A percentile compares a stretch with the other conserved stretches of the same genome.
Conservation (phyloP, 768 basidiomycete genomes). For the Austroboletus eburneus region DNA sequence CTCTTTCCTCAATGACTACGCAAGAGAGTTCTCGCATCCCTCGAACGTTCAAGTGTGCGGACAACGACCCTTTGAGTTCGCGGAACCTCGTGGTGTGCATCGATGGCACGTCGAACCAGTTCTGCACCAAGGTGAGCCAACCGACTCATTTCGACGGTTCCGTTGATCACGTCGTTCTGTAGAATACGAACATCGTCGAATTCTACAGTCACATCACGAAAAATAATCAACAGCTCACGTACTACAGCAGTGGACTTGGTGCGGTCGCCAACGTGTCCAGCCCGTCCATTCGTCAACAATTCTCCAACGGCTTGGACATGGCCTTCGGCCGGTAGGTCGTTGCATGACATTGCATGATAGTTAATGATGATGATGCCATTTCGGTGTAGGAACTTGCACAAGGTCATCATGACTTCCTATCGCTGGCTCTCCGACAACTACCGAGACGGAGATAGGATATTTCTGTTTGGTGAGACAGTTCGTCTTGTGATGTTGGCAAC, state of each 20-base stretch:
- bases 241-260: slow-evolving; percentile 41
- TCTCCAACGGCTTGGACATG: slow-evolving; percentile 31
- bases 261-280: slow-evolving; percentile 27
- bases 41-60: slow-evolving; percentile 4
- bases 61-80: neutral
- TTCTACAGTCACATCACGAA: slow-evolving; percentile 37
- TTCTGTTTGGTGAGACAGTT: slow-evolving; percentile 35
- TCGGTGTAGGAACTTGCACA: slow-evolving; percentile 32
- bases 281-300: slow-evolving; percentile 14
- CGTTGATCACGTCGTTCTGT: neutral
- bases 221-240: slow-evolving; percentile 32
- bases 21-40: slow-evolving; percentile 1
- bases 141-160: neutral
- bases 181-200: slow-evolving; percentile 44
- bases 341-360: neutral
- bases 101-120: slow-evolving; percentile 40
- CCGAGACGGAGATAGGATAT: slow-evolving; percentile 35
- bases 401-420: slow-evolving; percentile 34
- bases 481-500: neutral
- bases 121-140: slow-evolving; percentile 28
- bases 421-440: slow-evolving; percentile 41
- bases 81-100: slow-evolving; percentile 33
- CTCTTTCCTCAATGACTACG: slow-evolving; percentile 9
- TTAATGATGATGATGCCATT: neutral
- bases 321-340: slow-evolving; percentile 35